Evolutionary conservation across 2,329 filamentous ascomycete species (phyloP).

Genomic region (Graphium sp.): DNA sequence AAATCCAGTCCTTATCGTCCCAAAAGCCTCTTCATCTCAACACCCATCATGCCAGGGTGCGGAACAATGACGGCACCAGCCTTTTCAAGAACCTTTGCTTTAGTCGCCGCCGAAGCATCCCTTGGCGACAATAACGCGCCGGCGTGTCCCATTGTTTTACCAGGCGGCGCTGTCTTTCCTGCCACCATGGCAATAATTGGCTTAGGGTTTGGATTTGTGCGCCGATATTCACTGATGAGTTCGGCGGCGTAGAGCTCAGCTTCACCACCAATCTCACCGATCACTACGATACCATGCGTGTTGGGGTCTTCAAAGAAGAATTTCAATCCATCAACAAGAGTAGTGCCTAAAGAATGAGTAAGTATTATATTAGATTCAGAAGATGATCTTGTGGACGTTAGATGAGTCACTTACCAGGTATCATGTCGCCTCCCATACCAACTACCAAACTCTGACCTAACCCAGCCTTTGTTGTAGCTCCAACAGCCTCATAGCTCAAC

Average conservation of each 20-base stretch:
- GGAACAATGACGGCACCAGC: constrained; percentile 19
- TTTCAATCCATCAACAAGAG: constrained; percentile 52
- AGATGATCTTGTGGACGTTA: too few species aligned
- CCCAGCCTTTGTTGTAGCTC: constrained; percentile 54
- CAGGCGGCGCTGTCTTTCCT: constrained; percentile 41
- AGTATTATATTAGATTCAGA: too few species aligned
- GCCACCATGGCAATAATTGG: constrained; percentile 47
- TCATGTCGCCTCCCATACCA: constrained; percentile 60
- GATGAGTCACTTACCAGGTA: too few species aligned
- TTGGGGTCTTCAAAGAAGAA: constrained; percentile 52
- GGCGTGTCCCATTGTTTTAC: constrained; percentile 56
- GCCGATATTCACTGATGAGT: constrained; percentile 49
- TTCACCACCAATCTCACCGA: constrained; percentile 56
- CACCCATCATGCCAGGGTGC: constrained; percentile 19
- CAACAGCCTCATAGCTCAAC: constrained; percentile 65
- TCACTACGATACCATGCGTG: constrained; percentile 54
- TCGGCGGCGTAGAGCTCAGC: constrained; percentile 57
- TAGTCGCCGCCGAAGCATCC: constrained; percentile 14
- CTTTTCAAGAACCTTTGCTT: constrained; percentile 15
- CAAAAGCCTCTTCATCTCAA: constrained; percentile 15
- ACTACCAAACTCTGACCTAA: constrained; percentile 64
- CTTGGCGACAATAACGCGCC: constrained; percentile 35
- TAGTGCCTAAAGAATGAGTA: too few species aligned
- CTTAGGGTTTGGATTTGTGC: constrained; percentile 41
- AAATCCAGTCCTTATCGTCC: background rate